Percentiles rank a stretch among this genome's conserved stretches.
Evolutionary conservation across 345 rosid genomes (phyloP).

Genomic region (Arabis alpina): DNA sequence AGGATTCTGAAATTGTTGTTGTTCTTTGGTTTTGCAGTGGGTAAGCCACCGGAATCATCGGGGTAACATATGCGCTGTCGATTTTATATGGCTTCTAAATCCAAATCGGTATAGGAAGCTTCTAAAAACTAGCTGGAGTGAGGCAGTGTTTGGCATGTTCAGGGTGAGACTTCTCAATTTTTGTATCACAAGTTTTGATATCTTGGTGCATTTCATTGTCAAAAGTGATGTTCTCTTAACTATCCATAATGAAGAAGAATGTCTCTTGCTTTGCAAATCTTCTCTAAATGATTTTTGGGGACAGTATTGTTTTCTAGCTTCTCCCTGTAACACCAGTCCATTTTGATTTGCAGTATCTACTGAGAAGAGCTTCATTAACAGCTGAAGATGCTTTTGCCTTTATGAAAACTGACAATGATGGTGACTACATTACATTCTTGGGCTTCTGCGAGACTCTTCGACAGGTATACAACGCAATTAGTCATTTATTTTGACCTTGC

Average conservation of each 20-base stretch:
- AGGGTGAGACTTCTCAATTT: slow-evolving; percentile 55
- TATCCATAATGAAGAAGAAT: not conserved
- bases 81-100: slow-evolving; percentile 97
- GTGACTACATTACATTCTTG: slow-evolving; percentile 63
- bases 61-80: slow-evolving; percentile 95
- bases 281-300: not conserved
- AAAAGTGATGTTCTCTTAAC: not conserved
- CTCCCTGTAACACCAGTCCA: slow-evolving; percentile 34
- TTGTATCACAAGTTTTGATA: slow-evolving; percentile 1
- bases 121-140: slow-evolving; percentile 87
- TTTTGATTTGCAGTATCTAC: slow-evolving; percentile 58
- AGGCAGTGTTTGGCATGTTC: slow-evolving; percentile 97
- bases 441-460: slow-evolving; percentile 86
- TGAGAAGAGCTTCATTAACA: slow-evolving; percentile 69
- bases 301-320: not conserved
- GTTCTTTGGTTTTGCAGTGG: slow-evolving; percentile 60
- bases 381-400: slow-evolving; percentile 80
- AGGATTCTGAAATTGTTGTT: slow-evolving; percentile 22
- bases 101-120: slow-evolving; percentile 75
- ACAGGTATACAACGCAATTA: slow-evolving; percentile 51
- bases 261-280: not conserved
- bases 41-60: slow-evolving; percentile 95
- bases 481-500: not conserved
- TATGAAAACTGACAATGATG: slow-evolving; percentile 60
- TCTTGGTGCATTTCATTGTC: slow-evolving; percentile 6